Conservation (phyloP, 768 basidiomycete species). For the Bullera alba region DNA sequence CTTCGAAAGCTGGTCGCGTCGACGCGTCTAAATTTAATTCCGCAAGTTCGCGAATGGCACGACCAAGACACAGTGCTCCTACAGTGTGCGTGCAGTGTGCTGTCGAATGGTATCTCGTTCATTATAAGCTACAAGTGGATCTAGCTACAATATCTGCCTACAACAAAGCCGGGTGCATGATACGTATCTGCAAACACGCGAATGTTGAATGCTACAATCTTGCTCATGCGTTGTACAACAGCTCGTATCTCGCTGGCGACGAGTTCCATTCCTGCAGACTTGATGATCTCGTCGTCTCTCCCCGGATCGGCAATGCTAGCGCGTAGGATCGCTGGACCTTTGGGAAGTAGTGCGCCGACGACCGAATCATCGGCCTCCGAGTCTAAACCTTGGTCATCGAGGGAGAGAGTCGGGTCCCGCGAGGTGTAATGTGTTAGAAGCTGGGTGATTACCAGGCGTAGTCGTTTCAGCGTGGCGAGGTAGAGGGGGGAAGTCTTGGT, state of each 20-base stretch:
- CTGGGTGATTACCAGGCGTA: not conserved
- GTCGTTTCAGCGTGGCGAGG: not conserved
- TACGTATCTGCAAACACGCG: constrained; percentile 23
- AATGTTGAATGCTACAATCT: constrained; percentile 31
- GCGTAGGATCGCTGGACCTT: not conserved
- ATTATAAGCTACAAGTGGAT: no score
- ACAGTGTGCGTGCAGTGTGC: no score
- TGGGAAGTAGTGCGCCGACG: no score
- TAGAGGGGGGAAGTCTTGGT: not conserved
- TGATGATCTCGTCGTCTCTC: constrained; percentile 8
- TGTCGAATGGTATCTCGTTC: no score
- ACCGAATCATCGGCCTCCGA: not conserved
- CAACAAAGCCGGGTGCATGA: no score
- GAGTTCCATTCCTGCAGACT: constrained; percentile 4
- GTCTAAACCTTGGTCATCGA: not conserved
- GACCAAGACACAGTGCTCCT: no score
- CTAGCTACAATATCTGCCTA: no score
- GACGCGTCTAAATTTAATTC: no score
- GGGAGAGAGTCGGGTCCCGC: not conserved
- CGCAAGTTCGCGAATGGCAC: no score
- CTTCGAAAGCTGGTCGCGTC: no score
- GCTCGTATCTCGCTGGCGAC: constrained; percentile 13
- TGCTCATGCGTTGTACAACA: constrained; percentile 19
- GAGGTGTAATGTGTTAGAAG: not conserved
- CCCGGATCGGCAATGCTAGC: not conserved